A percentile compares a stretch with the other conserved stretches of the same genome.
Conservation (phyloP, 139 green algal genomes). For the Yamagishiella unicocca region DNA sequence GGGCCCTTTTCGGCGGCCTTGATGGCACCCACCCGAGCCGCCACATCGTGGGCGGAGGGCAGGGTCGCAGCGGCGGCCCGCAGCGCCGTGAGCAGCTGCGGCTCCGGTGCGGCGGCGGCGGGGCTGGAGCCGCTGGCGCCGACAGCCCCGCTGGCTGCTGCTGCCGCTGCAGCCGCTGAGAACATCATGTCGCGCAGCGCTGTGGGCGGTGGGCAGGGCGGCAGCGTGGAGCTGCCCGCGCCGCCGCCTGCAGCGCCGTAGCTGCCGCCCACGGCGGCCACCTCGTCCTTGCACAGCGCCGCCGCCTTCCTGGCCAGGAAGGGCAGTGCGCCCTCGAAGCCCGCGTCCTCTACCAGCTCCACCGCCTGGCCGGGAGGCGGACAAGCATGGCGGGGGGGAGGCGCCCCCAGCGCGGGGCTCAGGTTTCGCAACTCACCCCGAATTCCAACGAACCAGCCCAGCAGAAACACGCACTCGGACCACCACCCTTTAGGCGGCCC, state of each 20-base stretch:
- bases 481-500: too few species aligned
- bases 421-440: too few species aligned
- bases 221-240: neutral
- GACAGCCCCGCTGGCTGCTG: neutral
- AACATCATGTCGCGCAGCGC: neutral
- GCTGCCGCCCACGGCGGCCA: neutral
- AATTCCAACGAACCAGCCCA: too few species aligned
- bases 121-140: neutral
- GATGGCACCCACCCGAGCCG: neutral
- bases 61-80: neutral
- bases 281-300: conserved; percentile 6
- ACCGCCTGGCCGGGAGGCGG: too few species aligned
- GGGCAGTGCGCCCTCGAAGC: conserved; percentile 20
- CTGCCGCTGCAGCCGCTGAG: neutral
- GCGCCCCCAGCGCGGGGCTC: too few species aligned
- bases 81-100: neutral
- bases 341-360: conserved; percentile 33
- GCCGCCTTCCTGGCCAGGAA: conserved; percentile 25
- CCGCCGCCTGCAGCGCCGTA: neutral
- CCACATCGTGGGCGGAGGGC: neutral
- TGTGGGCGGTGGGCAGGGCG: neutral
- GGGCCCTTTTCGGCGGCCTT: too few species aligned
- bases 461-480: too few species aligned
- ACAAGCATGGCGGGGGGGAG: neutral
- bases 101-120: neutral